These are phyloP conservation scores for Aspergillus uvarum DNA, from an alignment of 2,329 filamentous ascomycete genomes.

Conservation along the genomic window DNA sequence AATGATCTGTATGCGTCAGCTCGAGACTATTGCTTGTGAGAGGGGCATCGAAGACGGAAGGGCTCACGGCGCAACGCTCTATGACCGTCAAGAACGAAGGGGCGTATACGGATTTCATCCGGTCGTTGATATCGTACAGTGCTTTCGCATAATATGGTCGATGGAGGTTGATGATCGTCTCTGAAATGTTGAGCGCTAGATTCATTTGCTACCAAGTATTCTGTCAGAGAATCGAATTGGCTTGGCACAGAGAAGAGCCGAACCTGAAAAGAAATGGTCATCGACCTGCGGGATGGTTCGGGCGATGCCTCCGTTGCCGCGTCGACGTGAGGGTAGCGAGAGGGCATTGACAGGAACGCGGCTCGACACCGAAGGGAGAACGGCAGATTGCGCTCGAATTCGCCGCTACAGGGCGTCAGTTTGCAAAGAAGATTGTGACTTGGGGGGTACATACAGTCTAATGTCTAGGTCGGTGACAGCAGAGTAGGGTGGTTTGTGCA, in stretches of 20 bases:
- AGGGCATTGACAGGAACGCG: neutral
- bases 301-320: slow-evolving; percentile 2
- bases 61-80: neutral
- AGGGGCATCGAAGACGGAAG: neutral
- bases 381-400: slow-evolving; percentile 1
- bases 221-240: neutral
- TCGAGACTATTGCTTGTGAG: neutral
- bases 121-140: slow-evolving; percentile 1
- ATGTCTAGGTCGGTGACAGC: slow-evolving; percentile 1
- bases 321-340: slow-evolving; percentile 1
- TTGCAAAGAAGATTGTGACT: neutral
- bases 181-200: slow-evolving; percentile 2
- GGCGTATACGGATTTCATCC: neutral
- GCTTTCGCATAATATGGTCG: slow-evolving; percentile 4
- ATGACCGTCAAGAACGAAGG: slow-evolving; percentile 2
- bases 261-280: slow-evolving; percentile 6
- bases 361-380: slow-evolving; percentile 3
- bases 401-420: neutral
- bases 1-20: neutral
- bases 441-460: neutral
- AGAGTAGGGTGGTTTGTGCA: slow-evolving; percentile 2
- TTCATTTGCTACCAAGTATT: neutral
- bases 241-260: neutral
- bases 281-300: neutral
- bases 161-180: slow-evolving; percentile 4